Base-by-base conservation (phyloP, 805 yeast species). In the Komagataella pastoris region DNA sequence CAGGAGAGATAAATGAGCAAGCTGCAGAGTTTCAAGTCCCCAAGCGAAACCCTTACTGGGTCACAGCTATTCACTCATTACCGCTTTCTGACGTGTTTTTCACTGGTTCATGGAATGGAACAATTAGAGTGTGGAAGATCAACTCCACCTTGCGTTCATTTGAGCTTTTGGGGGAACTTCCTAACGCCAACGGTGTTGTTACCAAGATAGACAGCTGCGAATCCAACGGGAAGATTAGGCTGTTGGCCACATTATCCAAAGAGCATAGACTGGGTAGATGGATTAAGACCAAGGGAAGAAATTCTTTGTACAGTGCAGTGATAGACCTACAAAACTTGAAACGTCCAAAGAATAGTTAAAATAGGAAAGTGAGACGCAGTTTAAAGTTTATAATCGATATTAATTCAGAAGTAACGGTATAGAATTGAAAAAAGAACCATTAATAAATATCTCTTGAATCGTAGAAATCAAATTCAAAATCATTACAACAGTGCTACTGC, bases 181-280 rank as follows among this genome's bases (percentile, higher is more conserved):
- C 72, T 2, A 74, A 76, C 40, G 83, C 84, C 52, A 75, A 74
- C 54, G 97, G 97, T 47, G 73, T 82, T 19, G 85, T 85, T 7
- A 83, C 83, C 6, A 72, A 70, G 54, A 83, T 86, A 49, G 83
- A 77, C 54, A 72, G 71, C 24, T 74, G 78, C 7, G 55, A 52
- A 24, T 56, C 6, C 66, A 70, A 51, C 84, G 79, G 23, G 79
- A 76, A 53, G 72, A 75, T 47, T 74, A 74, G 80, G 56, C 67
- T 88, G 8, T 69, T 78, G 56, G 91, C 85, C 0, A 73, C 88
- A 44, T 71, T 86, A 4, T 78, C 91, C 46, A 88, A 90, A 65
- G 97, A 91, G 67, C 96, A 85, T 62, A 80, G 85, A 62, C 72
- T 87, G 53, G 97, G 97, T 44, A 81, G 97, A 63, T 90, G 97